Conservation (phyloP, 2,329 filamentous ascomycete genomes). For the Colletotrichum tofieldiae region DNA sequence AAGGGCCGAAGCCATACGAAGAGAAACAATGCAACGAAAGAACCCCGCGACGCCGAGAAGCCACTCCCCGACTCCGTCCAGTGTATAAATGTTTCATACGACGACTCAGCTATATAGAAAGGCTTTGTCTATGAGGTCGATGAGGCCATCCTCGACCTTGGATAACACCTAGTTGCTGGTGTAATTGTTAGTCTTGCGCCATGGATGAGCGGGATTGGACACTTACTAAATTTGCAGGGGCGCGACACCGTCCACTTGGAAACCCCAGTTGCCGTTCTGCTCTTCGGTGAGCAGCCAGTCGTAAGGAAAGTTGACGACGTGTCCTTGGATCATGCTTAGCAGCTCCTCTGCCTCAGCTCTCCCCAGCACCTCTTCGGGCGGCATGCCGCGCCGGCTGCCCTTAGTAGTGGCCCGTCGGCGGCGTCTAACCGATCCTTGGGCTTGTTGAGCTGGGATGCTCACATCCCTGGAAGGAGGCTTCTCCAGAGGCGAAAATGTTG, state of each 20-base stretch:
- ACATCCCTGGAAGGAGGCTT: conserved; percentile 60
- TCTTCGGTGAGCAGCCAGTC: conserved; percentile 96
- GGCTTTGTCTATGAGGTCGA: conserved; percentile 9
- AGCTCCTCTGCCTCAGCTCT: conserved; percentile 86
- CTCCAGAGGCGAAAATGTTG: conserved; percentile 71
- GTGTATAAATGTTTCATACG: not conserved
- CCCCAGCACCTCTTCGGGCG: conserved; percentile 82
- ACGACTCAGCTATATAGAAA: conserved; percentile 23
- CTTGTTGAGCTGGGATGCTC: conserved; percentile 51
- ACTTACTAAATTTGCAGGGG: conserved; percentile 97
- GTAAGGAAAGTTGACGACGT: conserved; percentile 93
- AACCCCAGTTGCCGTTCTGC: conserved; percentile 94
- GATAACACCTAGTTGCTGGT: conserved; percentile 51
- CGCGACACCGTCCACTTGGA: conserved; percentile 95
- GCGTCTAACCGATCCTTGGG: conserved; percentile 68
- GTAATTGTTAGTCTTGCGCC: conserved; percentile 47
- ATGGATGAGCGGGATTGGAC: not conserved
- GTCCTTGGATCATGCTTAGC: conserved; percentile 86
- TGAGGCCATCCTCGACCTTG: conserved; percentile 12
- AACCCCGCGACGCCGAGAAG: conserved; percentile 4
- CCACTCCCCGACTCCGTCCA: conserved; percentile 6
- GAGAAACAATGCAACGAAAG: conserved; percentile 23
- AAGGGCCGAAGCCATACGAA: conserved; percentile 28
- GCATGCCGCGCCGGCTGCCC: conserved; percentile 75
- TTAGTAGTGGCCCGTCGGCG: conserved; percentile 80